phyloP scores from a whole-genome alignment of 352 stramenopile species.

The Phytophthora sp. region DNA sequence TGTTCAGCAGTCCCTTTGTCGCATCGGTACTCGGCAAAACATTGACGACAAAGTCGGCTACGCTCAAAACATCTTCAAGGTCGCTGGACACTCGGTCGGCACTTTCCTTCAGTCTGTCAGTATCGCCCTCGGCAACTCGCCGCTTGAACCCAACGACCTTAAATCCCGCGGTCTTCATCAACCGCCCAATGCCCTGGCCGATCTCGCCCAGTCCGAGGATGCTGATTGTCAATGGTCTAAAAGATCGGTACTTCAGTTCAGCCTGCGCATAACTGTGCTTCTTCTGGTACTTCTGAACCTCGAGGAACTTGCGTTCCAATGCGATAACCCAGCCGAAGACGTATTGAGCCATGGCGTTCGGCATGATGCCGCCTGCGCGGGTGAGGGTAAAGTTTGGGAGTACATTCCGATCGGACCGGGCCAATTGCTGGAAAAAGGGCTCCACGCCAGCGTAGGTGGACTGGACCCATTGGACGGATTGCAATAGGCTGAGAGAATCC shows the following conservation, averaged over 20 bases:
- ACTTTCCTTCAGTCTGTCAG: constrained; percentile 9
- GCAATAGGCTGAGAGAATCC: constrained; percentile 25
- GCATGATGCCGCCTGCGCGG: constrained; percentile 53
- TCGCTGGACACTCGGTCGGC: constrained; percentile 55
- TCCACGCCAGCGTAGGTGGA: constrained; percentile 60
- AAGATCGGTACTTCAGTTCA: constrained; percentile 42
- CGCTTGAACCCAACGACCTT: constrained; percentile 75
- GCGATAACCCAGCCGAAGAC: constrained; percentile 50
- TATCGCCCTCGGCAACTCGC: constrained; percentile 23
- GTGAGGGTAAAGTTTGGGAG: constrained; percentile 45
- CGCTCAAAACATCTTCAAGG: constrained; percentile 51
- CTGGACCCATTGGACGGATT: constrained; percentile 52
- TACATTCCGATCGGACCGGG: background rate
- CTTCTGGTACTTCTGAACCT: constrained; percentile 39
- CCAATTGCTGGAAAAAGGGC: constrained; percentile 39
- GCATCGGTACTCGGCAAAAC: constrained; percentile 83
- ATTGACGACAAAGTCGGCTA: constrained; percentile 83
- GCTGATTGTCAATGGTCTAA: constrained; percentile 47
- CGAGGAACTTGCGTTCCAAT: constrained; percentile 52
- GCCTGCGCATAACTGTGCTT: constrained; percentile 35
- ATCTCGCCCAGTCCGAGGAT: constrained; percentile 71
- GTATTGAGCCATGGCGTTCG: constrained; percentile 53
- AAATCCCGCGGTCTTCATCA: constrained; percentile 61
- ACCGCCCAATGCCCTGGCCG: constrained; percentile 56
- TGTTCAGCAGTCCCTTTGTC: constrained; percentile 72